These are phyloP conservation scores for Schrenkiella parvula DNA, from an alignment of 345 rosid species.

Conservation along the genomic window DNA sequence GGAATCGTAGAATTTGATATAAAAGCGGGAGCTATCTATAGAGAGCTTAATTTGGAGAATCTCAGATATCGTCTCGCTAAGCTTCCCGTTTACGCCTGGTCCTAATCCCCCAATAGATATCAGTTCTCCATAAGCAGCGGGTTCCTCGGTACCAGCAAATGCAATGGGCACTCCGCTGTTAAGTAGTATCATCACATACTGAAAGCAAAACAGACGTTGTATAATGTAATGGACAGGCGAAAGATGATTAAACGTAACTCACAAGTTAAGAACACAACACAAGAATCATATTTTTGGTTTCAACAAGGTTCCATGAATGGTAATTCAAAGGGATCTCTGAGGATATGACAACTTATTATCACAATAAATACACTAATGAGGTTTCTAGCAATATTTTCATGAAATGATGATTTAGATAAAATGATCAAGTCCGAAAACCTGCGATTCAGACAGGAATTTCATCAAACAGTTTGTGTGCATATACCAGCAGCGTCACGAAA, in stretches of 20 bases:
- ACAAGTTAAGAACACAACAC: background rate
- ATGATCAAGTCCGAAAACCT: background rate
- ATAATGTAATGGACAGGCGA: background rate
- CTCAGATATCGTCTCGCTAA: conserved; percentile 76
- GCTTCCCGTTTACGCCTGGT: conserved; percentile 61
- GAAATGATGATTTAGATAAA: background rate
- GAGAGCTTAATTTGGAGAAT: conserved; percentile 81
- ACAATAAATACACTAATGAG: background rate
- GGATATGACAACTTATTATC: background rate
- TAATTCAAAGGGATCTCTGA: background rate
- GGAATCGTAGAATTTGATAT: conserved; percentile 78
- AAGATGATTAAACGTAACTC: background rate
- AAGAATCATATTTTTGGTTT: background rate
- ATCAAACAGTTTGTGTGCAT: conserved; percentile 3
- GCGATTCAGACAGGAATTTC: conserved; percentile 10
- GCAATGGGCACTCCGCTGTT: conserved; percentile 87
- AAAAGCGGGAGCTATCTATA: conserved; percentile 77
- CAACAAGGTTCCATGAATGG: background rate
- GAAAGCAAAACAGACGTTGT: conserved; percentile 1
- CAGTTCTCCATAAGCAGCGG: conserved; percentile 89
- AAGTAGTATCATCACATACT: conserved; percentile 89
- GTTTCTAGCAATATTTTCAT: background rate
- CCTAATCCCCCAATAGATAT: conserved; percentile 85
- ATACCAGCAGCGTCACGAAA: background rate
- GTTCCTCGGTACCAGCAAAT: conserved; percentile 81